These are phyloP conservation scores for Xylaria nigripes DNA, from an alignment of 495 filamentous ascomycete genomes.

Conservation along the genomic window DNA sequence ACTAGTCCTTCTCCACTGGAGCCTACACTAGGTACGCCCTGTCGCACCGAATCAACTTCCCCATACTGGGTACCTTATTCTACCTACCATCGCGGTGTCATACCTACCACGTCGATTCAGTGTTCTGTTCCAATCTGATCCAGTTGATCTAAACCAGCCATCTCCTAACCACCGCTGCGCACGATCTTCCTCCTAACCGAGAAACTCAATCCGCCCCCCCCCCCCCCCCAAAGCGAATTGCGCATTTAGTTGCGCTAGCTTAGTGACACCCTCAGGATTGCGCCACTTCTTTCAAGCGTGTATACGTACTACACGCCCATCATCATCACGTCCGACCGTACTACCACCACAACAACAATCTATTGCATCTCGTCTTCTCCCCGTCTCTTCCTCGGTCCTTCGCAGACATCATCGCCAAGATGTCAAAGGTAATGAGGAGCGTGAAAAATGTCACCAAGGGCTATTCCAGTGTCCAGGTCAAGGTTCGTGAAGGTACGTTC, in stretches of 20 bases:
- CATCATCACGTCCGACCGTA: slow-evolving; percentile 5
- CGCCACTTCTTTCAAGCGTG: not conserved
- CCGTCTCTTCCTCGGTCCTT: slow-evolving; percentile 1
- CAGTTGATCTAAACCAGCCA: not conserved
- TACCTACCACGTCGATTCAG: too few relatives aligned
- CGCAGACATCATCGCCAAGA: slow-evolving; percentile 37
- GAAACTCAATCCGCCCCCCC: not conserved
- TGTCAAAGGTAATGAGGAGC: slow-evolving; percentile 96
- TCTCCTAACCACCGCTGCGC: slow-evolving; percentile 5
- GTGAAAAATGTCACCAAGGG: slow-evolving; percentile 99
- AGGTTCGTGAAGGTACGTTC: slow-evolving; percentile 94
- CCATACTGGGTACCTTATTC: too few relatives aligned
- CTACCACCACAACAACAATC: not conserved
- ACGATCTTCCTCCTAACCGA: slow-evolving; percentile 2
- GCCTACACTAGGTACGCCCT: too few relatives aligned
- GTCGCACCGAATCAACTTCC: not conserved
- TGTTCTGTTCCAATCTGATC: too few relatives aligned
- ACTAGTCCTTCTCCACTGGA: not conserved
- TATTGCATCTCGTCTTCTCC: not conserved
- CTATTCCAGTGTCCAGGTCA: slow-evolving; percentile 94
- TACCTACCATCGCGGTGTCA: not conserved
- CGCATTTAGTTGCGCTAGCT: slow-evolving; percentile 8
- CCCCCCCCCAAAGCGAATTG: too few relatives aligned
- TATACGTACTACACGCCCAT: not conserved
- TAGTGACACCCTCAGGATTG: not conserved